phyloP scores from a whole-genome alignment of 306 rosid genomes.

The Vigna angularis region DNA sequence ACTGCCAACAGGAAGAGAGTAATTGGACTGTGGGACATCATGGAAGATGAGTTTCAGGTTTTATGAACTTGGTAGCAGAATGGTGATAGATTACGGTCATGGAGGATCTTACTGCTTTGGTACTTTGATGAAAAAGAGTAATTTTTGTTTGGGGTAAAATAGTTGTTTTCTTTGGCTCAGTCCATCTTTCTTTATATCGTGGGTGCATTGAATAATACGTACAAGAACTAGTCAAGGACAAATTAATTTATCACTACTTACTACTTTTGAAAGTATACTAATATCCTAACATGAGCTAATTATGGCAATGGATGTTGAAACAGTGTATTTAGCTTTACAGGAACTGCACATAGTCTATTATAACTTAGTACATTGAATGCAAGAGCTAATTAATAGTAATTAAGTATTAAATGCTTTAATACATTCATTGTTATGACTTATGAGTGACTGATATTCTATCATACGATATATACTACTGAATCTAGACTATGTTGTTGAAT shows the following conservation, averaged over 20 bases:
- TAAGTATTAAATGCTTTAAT: neutral
- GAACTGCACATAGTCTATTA: neutral
- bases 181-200: neutral
- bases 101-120: neutral
- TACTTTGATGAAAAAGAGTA: neutral
- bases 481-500: constrained; percentile 20
- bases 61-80: constrained; percentile 13
- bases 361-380: constrained; percentile 18
- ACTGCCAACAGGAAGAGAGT: constrained; percentile 26
- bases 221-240: constrained; percentile 1
- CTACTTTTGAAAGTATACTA: neutral
- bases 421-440: neutral
- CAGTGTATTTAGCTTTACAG: neutral
- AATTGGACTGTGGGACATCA: neutral
- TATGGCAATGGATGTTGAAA: constrained; percentile 10
- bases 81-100: neutral
- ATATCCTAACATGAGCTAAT: neutral
- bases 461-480: neutral
- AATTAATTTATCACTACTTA: neutral
- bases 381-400: neutral
- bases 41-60: neutral
- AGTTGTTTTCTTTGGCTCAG: neutral
- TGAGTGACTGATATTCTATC: constrained; percentile 21
- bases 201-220: neutral
- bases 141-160: neutral